Base-by-base conservation (phyloP, 2,329 filamentous ascomycete genomes). In the Fusarium chuoi region DNA sequence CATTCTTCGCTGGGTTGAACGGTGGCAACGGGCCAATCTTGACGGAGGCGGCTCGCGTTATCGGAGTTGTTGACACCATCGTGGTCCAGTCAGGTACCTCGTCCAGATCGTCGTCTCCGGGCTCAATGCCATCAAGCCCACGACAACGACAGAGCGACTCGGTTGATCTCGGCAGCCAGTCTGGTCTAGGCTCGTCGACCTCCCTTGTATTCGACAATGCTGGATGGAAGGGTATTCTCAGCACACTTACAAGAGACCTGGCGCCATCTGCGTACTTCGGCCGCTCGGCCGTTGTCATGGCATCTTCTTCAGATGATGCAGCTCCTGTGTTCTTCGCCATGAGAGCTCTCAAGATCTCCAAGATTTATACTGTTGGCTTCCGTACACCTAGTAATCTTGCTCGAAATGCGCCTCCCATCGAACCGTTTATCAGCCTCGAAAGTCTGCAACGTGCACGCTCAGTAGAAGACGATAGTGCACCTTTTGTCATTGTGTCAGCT, bases 311-410 rank as follows among this genome's bases (percentile, higher is more conserved):
- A 46, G 90, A 93, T 63, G 93, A 96, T 75, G 94, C 94, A 9
- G 92, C 93, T 5, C 91, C 93, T 2, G 89, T 92, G 4, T 91
- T 97, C 70, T 97, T 94, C 77, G 94, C 94, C 0, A 85, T 97
- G 67, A 91, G 91, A 75, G 93, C 91, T 44, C 87, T 97, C 35
- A 90, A 90, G 60, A 90, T 96, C 58, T 91, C 92, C 41, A 92
- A 94, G 64, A 92, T 97, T 44, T 95, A 95, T 81, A 96, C 94
- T 0, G 93, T 96, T 49, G 94, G 94, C 3, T 96, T 97, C 84
- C 91, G 89, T 78, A 91, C 89, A 70, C 82, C 89, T 71, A 79
- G 88, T 77, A 76, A 89, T 2, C 85, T 95, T n/a, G 89, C 90
- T 8, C 85, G 86, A 5, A 91, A 91, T 44, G 82, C 83, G 4